Conservation (phyloP, 441 rosid genomes). For the Oxalis stricta region DNA sequence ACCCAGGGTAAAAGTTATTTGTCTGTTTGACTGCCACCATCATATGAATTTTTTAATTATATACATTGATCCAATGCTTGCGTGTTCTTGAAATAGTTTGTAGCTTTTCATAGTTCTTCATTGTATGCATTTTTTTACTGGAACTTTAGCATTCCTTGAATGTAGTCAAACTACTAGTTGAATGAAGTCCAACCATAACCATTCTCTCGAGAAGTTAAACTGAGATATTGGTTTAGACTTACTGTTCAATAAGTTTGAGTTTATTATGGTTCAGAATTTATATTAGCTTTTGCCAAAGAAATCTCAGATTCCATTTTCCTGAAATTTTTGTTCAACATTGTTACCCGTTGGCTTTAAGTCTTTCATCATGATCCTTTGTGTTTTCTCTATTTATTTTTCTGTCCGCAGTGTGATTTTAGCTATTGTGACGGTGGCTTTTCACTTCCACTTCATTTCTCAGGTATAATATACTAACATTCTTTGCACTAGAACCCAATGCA, state of each 20-base stretch:
- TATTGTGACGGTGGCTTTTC: constrained; percentile 5
- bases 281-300: too few relatives aligned
- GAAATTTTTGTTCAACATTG: too few relatives aligned
- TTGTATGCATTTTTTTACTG: neutral
- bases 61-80: neutral
- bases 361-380: neutral
- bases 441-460: constrained; percentile 12
- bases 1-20: constrained; percentile 17
- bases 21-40: neutral
- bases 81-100: neutral
- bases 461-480: constrained; percentile 17
- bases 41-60: neutral
- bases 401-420: neutral
- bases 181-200: neutral
- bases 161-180: too few relatives aligned
- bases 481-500: constrained; percentile 20
- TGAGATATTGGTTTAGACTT: too few relatives aligned
- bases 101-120: neutral
- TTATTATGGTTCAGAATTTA: too few relatives aligned
- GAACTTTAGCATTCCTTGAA: neutral
- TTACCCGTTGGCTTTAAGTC: neutral
- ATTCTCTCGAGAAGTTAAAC: too few relatives aligned
- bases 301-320: too few relatives aligned
- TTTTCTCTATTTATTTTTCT: neutral
- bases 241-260: too few relatives aligned